Percentiles rank a stretch among this genome's conserved stretches.
Conservation (phyloP, 108 stramenopile species). For the Conticribra guillardii region DNA sequence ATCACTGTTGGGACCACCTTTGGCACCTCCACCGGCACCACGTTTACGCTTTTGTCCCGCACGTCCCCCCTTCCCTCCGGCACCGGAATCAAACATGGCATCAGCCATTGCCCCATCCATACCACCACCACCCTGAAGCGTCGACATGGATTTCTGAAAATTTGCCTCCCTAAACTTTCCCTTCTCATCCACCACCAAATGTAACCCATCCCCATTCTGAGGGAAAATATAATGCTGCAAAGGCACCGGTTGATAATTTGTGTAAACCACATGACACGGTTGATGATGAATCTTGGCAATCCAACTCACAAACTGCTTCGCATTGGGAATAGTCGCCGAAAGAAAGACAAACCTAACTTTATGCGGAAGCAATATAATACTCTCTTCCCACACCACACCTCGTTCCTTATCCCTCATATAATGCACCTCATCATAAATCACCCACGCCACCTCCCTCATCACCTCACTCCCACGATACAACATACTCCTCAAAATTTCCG, state of each 20-base stretch:
- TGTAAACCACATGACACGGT: conserved; percentile 99
- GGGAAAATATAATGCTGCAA: conserved; percentile 99
- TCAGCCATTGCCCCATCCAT: conserved; percentile 63
- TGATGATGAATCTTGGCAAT: conserved; percentile 96
- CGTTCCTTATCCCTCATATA: conserved; percentile 98
- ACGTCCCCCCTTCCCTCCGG: conserved; percentile 60
- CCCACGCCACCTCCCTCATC: conserved; percentile 98
- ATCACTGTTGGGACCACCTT: conserved; percentile 71
- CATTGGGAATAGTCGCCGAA: conserved; percentile 98
- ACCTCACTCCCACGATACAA: conserved; percentile 98
- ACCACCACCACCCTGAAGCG: conserved; percentile 62
- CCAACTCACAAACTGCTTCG: conserved; percentile 92
- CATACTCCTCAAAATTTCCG: conserved; percentile 98
- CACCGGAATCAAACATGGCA: conserved; percentile 72
- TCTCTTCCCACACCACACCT: conserved; percentile 92
- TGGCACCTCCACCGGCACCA: conserved; percentile 61
- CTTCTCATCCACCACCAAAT: conserved; percentile 98
- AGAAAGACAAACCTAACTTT: conserved; percentile 97
- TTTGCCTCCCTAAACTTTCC: conserved; percentile 95
- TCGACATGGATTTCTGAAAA: conserved; percentile 95
- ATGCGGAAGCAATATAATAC: conserved; percentile 95
- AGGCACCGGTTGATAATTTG: conserved; percentile 98
- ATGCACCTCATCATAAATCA: conserved; percentile 98
- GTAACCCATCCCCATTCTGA: conserved; percentile 92
- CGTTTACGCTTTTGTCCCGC: conserved; percentile 69